Conservation (phyloP, 2,329 filamentous ascomycete species). For the Calonectria multiphialidica region DNA sequence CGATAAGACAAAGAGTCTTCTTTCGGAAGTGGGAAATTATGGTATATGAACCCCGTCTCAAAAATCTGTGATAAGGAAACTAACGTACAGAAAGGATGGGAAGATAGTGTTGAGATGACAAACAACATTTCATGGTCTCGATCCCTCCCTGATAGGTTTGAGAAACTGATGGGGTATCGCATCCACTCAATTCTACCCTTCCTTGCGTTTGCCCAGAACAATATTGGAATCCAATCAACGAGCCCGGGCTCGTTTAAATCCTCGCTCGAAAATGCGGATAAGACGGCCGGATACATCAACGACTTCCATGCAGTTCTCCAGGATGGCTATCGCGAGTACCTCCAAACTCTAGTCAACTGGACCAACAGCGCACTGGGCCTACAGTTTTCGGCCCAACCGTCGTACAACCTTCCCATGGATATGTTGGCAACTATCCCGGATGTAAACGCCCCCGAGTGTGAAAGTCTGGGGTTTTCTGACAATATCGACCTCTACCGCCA, state of each 20-base stretch:
- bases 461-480: background rate
- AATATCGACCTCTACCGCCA: constrained; percentile 8
- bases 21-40: constrained; percentile 1
- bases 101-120: constrained; percentile 16
- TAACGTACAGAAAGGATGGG: constrained; percentile 1
- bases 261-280: background rate
- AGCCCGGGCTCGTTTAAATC: background rate
- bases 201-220: constrained; percentile 4
- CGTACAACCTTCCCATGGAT: constrained; percentile 15
- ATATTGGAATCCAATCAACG: background rate
- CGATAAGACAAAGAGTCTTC: background rate
- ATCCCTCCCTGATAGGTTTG: background rate
- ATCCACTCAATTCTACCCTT: background rate
- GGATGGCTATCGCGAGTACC: constrained; percentile 16
- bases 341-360: constrained; percentile 2
- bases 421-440: background rate
- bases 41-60: background rate
- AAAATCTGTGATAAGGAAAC: background rate
- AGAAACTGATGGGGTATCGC: background rate
- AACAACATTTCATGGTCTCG: constrained; percentile 10
- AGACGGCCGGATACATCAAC: background rate
- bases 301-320: background rate
- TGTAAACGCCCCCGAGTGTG: constrained; percentile 13
- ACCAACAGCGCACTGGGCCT: background rate
- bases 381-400: background rate